Base-by-base conservation (phyloP, 2,329 filamentous ascomycete genomes). In the Pseudogymnoascus sp. region DNA sequence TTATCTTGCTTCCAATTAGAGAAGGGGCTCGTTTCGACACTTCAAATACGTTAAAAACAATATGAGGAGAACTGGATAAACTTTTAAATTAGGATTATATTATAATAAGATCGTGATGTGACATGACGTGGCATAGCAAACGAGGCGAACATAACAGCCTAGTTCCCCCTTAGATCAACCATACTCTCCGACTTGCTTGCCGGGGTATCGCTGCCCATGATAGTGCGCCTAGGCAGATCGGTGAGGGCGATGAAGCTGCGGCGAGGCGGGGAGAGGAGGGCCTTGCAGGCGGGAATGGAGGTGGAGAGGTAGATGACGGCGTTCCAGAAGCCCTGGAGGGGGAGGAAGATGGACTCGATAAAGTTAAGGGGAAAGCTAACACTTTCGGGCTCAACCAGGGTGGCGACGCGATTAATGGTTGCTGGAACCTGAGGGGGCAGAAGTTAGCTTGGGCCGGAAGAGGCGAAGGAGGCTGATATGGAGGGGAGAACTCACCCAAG, bases 291-390 rank as follows among this genome's bases (percentile, higher is more conserved):
- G n/a, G 50, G 50, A 4, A 57, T 57, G n/a, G 50, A 57, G 0
- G 88, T 90, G 11, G 83, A 80, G 17, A 87, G 77, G 74, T 93
- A 95, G 67, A 95, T 90, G 62, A 90, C 75, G 19, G 86, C 83
- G 72, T 95, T 95, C 89, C 90, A 93, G 70, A 93, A 89, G 0
- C 91, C 91, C 71, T 95, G 91, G 0, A 92, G 79, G 0, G 91
- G 90, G 5, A 95, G 79, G 36, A 91, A 80, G 0, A 88, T 86
- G 23, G 87, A 86, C 67, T 86, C 83, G 64, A 89, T 83, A 10
- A 57, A 57, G 69, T 91, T 87, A 33, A 95, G 81, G 0, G 81
- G 78, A 40, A 86, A 82, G 5, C 78, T 80, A 0, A 80, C 75
- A 1, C 78, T 64, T 19, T 81, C 73, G 0, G 81, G 77, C 68